Percentiles rank a stretch among this genome's conserved stretches.
These are phyloP conservation scores for Tirmania nivea DNA, from an alignment of 495 filamentous ascomycete species.

Conservation along the genomic window DNA sequence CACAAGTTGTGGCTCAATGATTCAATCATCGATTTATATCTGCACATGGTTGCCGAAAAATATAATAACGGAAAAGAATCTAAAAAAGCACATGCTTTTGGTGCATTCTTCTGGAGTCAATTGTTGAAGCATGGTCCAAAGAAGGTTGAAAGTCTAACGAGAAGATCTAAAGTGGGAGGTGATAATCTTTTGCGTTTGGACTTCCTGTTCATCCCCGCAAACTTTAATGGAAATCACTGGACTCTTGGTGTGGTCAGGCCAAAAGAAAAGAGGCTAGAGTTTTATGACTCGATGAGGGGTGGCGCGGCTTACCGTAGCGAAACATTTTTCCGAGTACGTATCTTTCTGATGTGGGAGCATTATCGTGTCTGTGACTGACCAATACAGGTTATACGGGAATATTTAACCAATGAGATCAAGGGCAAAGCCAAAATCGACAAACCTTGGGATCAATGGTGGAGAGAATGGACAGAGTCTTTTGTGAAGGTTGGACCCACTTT, in stretches of 20 bases:
- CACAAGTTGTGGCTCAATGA: conserved; percentile 14
- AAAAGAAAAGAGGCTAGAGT: conserved; percentile 13
- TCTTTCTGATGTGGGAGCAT: no score
- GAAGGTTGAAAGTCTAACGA: conserved; percentile 9
- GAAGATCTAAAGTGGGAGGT: conserved; percentile 3
- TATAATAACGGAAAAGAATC: conserved; percentile 1
- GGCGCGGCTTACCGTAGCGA: background rate
- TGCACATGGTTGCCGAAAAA: conserved; percentile 9
- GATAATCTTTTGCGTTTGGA: conserved; percentile 9
- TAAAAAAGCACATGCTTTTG: conserved; percentile 6
- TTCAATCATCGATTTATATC: conserved; percentile 15
- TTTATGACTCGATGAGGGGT: conserved; percentile 13
- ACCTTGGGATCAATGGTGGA: no score
- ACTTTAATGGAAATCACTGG: conserved; percentile 12
- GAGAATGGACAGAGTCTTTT: conserved; percentile 10
- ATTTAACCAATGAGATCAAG: conserved; percentile 6
- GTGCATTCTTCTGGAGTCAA: conserved; percentile 8
- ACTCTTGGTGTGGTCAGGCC: conserved; percentile 13
- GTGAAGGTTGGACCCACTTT: background rate
- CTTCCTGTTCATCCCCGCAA: conserved; percentile 11
- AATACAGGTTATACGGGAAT: conserved; percentile 6
- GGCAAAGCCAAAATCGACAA: conserved; percentile 1
- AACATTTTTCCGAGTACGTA: background rate
- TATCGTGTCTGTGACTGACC: conserved; percentile 1
- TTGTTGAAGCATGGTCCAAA: background rate